Base-by-base conservation (phyloP, 495 filamentous ascomycete genomes). In the Thozetella sp. region DNA sequence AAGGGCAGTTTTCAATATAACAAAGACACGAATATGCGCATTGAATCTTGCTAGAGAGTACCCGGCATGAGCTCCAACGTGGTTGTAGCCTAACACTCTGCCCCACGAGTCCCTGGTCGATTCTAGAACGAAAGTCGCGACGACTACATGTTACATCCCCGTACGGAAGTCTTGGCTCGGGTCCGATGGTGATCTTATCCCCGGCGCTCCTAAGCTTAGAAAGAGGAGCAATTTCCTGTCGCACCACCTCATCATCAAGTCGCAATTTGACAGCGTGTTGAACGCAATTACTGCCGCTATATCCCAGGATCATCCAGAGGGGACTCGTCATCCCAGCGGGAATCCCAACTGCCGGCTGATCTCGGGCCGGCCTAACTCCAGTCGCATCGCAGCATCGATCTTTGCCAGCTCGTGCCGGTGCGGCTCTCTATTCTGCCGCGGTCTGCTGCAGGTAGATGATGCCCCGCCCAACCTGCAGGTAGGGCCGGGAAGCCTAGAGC, bases 341-440 rank as follows among this genome's bases (percentile, higher is more conserved):
- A 20, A 48, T n/a, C 43, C 43, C n/a, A 48, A 48, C 43, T 48
- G 43, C 43, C 43, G 43, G 43, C n/a, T 48, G 43, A 48, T 13
- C 20, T n/a, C 43, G n/a, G 43, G 9, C 43, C 43, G 43, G 43
- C 20, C n/a, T 48, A 20, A n/a, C 43, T 48, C 43, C 43, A 48
- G 43, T 48, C 6, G 43, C 43, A 48, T 11, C 10, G 10, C 43
- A 48, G 43, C 9, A 13, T 48, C 20, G 12, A 48, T 10, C 43
- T 20, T 48, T 48, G n/a, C 9, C 43, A 48, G 43, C 43, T 13
- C 3, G 9, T 9, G 11, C 43, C 43, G 43, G 10, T 48, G 43
- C 43, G 43, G 43, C 43, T n/a, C 43, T n/a, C 3, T 13, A 48
- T 48, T 48, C 43, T 48, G 43, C 43, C 43, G 43, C 43, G 43